Evolutionary conservation across 164 flowering plant species (phyloP).

Genomic region (Echeveria elegans): DNA sequence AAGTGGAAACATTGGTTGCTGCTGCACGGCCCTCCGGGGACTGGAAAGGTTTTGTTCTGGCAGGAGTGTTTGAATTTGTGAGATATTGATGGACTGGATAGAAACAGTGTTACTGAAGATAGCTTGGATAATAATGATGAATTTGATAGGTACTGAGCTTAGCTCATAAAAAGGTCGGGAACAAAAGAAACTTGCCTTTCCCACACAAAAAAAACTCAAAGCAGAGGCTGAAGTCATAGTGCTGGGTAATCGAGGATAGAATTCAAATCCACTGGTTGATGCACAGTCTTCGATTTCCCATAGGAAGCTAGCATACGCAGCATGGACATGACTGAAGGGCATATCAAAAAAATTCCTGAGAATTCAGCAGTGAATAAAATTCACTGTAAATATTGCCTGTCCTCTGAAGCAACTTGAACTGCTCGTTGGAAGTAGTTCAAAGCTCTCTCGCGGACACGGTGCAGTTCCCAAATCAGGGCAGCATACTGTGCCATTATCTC

Average conservation of each 20-base stretch:
- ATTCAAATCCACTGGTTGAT: constrained; percentile 1
- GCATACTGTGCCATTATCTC: constrained; percentile 59
- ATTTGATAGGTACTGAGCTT: no score
- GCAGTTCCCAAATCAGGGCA: constrained; percentile 52
- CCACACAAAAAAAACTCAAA: constrained; percentile 7
- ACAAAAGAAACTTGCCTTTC: not conserved
- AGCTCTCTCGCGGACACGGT: constrained; percentile 43
- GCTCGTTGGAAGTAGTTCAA: constrained; percentile 46
- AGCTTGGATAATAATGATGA: no score
- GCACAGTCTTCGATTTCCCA: constrained; percentile 51
- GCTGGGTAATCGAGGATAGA: constrained; percentile 11
- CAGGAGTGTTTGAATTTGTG: no score
- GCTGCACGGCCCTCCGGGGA: no score
- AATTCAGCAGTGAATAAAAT: no score
- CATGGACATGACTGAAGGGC: constrained; percentile 44
- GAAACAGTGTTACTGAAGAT: no score
- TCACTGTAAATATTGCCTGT: constrained; percentile 36
- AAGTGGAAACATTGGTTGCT: constrained; percentile 31
- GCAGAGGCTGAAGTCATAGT: constrained; percentile 22
- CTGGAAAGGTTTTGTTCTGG: no score
- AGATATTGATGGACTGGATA: no score
- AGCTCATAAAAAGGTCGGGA: no score
- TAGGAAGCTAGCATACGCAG: constrained; percentile 62
- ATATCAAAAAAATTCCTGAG: not conserved
- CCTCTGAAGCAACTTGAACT: constrained; percentile 41